These are phyloP conservation scores for Thozetella sp. DNA, from an alignment of 495 filamentous ascomycete genomes.

Conservation along the genomic window DNA sequence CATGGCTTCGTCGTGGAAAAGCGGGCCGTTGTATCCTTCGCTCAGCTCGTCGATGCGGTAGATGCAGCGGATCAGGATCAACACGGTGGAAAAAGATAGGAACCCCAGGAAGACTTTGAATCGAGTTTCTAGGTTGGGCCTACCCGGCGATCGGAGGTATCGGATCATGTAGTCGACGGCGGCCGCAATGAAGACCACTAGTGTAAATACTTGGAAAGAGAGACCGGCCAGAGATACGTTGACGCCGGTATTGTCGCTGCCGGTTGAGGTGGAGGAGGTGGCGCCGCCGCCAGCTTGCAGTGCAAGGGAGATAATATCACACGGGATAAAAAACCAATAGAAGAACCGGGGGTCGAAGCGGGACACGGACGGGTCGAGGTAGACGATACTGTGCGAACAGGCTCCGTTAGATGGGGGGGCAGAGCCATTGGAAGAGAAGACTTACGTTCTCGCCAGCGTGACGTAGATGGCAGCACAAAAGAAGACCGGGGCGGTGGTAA, in stretches of 20 bases:
- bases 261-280: conserved; percentile 28
- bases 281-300: conserved; percentile 54
- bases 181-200: conserved; percentile 39
- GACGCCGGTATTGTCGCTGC: conserved; percentile 30
- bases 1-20: conserved; percentile 39
- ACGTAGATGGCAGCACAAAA: conserved; percentile 56
- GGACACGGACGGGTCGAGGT: conserved; percentile 40
- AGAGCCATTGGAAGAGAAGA: too few relatives aligned
- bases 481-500: conserved; percentile 53
- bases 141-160: conserved; percentile 16
- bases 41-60: conserved; percentile 52
- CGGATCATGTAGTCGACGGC: conserved; percentile 39
- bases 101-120: conserved; percentile 42
- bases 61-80: conserved; percentile 43
- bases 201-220: conserved; percentile 42
- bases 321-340: conserved; percentile 55
- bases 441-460: conserved; percentile 36
- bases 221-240: conserved; percentile 53
- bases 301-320: conserved; percentile 50
- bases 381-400: conserved; percentile 36
- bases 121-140: not conserved
- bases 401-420: too few relatives aligned
- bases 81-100: conserved; percentile 34
- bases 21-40: conserved; percentile 42
- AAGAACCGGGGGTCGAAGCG: conserved; percentile 50